phyloP scores from a whole-genome alignment of 345 rosid species.

The Ailanthus altissimus region DNA sequence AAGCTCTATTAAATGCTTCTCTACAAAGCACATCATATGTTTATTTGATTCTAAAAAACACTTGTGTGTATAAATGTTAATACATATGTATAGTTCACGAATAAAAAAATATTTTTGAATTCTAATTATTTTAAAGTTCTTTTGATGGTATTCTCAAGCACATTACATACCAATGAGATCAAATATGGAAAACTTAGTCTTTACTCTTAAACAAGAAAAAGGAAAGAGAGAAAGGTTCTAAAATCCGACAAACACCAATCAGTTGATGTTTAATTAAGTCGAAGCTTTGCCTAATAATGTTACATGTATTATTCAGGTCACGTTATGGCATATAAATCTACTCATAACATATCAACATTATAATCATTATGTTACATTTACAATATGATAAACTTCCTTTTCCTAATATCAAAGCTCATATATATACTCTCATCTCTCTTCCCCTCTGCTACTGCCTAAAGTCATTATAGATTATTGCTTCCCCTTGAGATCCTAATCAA shows the following conservation, averaged over 20 bases:
- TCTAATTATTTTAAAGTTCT: neutral
- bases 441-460: constrained; percentile 11
- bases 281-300: neutral
- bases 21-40: neutral
- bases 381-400: constrained; percentile 17
- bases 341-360: constrained; percentile 43
- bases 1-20: neutral
- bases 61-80: neutral
- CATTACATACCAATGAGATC: neutral
- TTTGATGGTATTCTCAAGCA: neutral
- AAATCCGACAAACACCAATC: constrained; percentile 2
- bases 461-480: constrained; percentile 32
- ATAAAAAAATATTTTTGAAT: neutral
- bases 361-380: constrained; percentile 42
- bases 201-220: neutral
- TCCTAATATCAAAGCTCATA: constrained; percentile 5
- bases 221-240: neutral
- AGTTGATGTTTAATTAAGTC: constrained; percentile 14
- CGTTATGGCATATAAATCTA: constrained; percentile 44
- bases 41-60: neutral
- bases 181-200: neutral
- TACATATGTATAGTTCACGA: neutral
- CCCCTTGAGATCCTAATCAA: constrained; percentile 24
- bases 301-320: constrained; percentile 37
- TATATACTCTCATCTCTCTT: neutral